Evolutionary conservation across 495 filamentous ascomycete genomes (phyloP).

Genomic region (Penicillium pulvis): DNA sequence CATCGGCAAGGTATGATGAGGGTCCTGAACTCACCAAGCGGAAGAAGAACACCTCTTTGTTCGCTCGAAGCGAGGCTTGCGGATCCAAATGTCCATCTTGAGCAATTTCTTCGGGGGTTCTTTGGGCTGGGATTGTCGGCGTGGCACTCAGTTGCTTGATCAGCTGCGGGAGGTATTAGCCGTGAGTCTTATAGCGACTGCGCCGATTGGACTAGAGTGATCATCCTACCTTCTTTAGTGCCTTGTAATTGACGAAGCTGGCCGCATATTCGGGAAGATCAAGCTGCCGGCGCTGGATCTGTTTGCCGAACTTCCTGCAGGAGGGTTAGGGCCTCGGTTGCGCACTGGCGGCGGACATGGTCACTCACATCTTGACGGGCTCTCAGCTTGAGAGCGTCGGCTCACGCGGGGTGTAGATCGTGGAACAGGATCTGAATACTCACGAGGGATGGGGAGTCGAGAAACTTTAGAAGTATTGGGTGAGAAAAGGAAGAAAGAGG

Average conservation of each 20-base stretch:
- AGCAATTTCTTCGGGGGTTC: constrained; percentile 53
- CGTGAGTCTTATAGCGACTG: constrained; percentile 4
- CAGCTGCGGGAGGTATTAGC: constrained; percentile 60
- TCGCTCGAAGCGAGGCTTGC: constrained; percentile 92
- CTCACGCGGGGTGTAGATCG: constrained; percentile 13
- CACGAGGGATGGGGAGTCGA: background rate
- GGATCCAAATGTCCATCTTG: constrained; percentile 60
- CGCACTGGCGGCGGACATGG: background rate
- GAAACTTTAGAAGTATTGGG: too few relatives aligned
- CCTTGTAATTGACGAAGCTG: constrained; percentile 99
- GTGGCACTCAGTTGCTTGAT: constrained; percentile 97
- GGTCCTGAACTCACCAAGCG: constrained; percentile 66
- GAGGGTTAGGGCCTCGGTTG: constrained; percentile 5
- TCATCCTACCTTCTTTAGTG: constrained; percentile 82
- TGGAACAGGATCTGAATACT: background rate
- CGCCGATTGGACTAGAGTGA: background rate
- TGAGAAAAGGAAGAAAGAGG: constrained; percentile 5
- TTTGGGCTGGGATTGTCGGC: constrained; percentile 75
- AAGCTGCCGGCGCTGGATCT: constrained; percentile 97
- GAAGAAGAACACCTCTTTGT: constrained; percentile 98
- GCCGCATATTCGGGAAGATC: constrained; percentile 99
- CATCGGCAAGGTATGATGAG: background rate
- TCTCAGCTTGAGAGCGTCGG: constrained; percentile 22
- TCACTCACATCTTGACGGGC: constrained; percentile 39
- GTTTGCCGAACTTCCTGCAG: constrained; percentile 97